Evolutionary conservation across 768 basidiomycete species (phyloP).

Genomic region (Nidularia pulvinata): DNA sequence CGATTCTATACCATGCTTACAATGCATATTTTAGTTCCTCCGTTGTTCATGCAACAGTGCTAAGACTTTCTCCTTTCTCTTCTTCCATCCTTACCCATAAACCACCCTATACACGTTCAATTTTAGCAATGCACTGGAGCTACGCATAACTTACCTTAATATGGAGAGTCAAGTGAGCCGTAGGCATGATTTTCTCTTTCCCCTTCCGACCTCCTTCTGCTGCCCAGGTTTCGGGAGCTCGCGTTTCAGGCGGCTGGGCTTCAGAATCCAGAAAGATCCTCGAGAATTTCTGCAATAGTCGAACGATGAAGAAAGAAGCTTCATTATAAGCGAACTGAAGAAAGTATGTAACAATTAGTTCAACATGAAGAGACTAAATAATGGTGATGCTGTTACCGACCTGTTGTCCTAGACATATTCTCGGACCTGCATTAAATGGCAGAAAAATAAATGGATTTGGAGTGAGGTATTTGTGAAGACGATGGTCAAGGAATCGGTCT

Average conservation of each 20-base stretch:
- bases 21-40: background rate
- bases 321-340: constrained; percentile 55
- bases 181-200: constrained; percentile 34
- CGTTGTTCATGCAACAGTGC: background rate
- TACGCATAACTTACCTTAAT: constrained; percentile 23
- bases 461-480: constrained; percentile 49
- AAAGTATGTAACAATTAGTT: background rate
- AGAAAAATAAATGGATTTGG: constrained; percentile 70
- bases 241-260: constrained; percentile 28
- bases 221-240: constrained; percentile 21
- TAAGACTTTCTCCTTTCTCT: background rate
- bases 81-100: constrained; percentile 24
- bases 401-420: constrained; percentile 55
- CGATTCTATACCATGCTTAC: too few species aligned
- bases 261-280: constrained; percentile 33
- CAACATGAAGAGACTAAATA: background rate
- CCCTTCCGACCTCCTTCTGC: constrained; percentile 24
- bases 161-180: constrained; percentile 35
- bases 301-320: constrained; percentile 51
- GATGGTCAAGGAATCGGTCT: constrained; percentile 61
- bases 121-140: background rate
- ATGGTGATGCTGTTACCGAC: constrained; percentile 3
- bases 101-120: constrained; percentile 11
- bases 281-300: constrained; percentile 49
- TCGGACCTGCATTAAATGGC: constrained; percentile 69